Evolutionary conservation across 495 filamentous ascomycete genomes (phyloP), one percentile per base, ranked within the genome.

Genomic region (Usnea hakonensis): DNA sequence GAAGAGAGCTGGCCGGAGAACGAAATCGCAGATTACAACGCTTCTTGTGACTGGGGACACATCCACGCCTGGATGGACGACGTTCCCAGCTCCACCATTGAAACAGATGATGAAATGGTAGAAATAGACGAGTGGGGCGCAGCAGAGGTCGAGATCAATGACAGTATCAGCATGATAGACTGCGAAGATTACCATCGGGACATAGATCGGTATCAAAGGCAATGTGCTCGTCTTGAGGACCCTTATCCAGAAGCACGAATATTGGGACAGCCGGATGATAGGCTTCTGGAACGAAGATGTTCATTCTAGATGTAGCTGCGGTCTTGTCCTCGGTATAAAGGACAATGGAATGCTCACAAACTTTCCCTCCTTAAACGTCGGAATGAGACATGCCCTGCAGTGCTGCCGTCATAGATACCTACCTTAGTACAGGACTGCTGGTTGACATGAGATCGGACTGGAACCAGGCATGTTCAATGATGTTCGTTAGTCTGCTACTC

Each of bases 121-220:
- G 64, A 65, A 19, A 28, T 61, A 35, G 64, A 67, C 19, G 61
- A 60, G 7, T 65, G 61, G 57, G 62, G 62, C 14, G 57, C 46
- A 26, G 17, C 36, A 38, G 30, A 58, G 11, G 55, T 64, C 44
- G 56, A 65, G 2, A 53, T 69, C n/a, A 60, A 54, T 3, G 61
- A 69, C 36, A 67, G 58, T 44, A 41, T 62, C 28, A 65, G 67
- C 54, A 9, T 33, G 37, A 26, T 43, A 16, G 64, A 65, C 30
- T 37, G 26, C 23, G 50, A 36, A n/a, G 16, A 32, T 10, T 61
- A 67, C 38, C 33, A 53, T 19, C 33, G 23, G 55, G 44, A 55
- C 16, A 69, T 69, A 37, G 61, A 63, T 16, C 55, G 55, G n/a
- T 65, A 58, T 58, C 40, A 52, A 35, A 50, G 56, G 26, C 44